Evolutionary conservation across 2,329 filamentous ascomycete genomes (phyloP).

Genomic region (Sodiomyces alkalinus): DNA sequence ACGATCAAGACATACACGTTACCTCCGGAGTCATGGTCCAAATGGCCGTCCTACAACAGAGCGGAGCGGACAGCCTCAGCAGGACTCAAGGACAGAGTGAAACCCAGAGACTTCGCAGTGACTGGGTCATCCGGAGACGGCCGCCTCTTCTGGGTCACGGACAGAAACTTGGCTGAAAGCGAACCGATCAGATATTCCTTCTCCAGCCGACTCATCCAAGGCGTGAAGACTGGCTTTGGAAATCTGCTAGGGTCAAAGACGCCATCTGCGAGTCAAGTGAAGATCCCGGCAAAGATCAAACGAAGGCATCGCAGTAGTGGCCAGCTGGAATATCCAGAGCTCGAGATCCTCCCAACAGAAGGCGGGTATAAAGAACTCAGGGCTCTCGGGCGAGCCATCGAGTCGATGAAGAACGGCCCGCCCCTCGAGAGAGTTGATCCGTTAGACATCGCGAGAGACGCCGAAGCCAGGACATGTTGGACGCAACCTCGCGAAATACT

Average conservation of each 20-base stretch:
- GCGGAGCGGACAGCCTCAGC: slow-evolving; percentile 13
- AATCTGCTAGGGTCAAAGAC: slow-evolving; percentile 13
- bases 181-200: no score
- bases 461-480: no score
- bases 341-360: slow-evolving; percentile 17
- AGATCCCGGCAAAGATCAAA: no score
- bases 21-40: slow-evolving; percentile 18
- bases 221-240: slow-evolving; percentile 12
- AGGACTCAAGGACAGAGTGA: slow-evolving; percentile 11
- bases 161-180: slow-evolving; percentile 7
- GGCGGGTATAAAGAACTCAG: slow-evolving; percentile 16
- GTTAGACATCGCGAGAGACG: no score
- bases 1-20: slow-evolving; percentile 3
- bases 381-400: slow-evolving; percentile 16
- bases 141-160: slow-evolving; percentile 13
- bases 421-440: no score
- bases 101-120: slow-evolving; percentile 15
- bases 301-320: slow-evolving; percentile 1
- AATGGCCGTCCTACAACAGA: slow-evolving; percentile 16
- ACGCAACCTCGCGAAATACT: no score
- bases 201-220: slow-evolving; percentile 15
- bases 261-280: neutral
- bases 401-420: slow-evolving; percentile 11
- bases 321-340: slow-evolving; percentile 18
- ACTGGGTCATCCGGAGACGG: slow-evolving; percentile 8